phyloP scores from a whole-genome alignment of 129 eudicot genomes.

The Tanacetum coccineum region DNA sequence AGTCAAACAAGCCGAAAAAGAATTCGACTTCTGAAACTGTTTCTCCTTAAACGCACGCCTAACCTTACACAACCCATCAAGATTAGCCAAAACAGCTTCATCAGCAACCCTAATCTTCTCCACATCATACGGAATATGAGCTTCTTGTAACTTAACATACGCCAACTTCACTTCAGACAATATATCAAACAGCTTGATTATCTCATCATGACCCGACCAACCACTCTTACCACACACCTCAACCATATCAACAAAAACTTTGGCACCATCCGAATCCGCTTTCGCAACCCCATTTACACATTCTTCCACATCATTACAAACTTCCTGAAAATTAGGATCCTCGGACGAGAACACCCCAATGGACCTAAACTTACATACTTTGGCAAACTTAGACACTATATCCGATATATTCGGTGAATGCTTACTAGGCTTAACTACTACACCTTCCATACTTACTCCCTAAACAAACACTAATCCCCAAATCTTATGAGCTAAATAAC shows the following conservation, averaged over 20 bases:
- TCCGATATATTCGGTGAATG: slow-evolving; percentile 46
- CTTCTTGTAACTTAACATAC: slow-evolving; percentile 72
- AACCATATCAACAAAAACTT: slow-evolving; percentile 30
- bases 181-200: slow-evolving; percentile 45
- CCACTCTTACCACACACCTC: slow-evolving; percentile 32
- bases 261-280: slow-evolving; percentile 21
- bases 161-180: slow-evolving; percentile 57
- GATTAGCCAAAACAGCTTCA: slow-evolving; percentile 41
- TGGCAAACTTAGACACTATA: slow-evolving; percentile 49
- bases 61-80: slow-evolving; percentile 45
- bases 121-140: slow-evolving; percentile 53
- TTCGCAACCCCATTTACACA: slow-evolving; percentile 33
- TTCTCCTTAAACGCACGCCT: slow-evolving; percentile 58
- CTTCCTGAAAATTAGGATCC: slow-evolving; percentile 28
- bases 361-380: slow-evolving; percentile 55
- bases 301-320: slow-evolving; percentile 13
- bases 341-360: slow-evolving; percentile 61
- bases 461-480: slow-evolving; percentile 13
- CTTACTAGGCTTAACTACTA: slow-evolving; percentile 32
- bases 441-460: slow-evolving; percentile 35
- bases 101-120: slow-evolving; percentile 54
- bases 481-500: slow-evolving; percentile 6
- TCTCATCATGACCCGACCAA: slow-evolving; percentile 45
- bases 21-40: slow-evolving; percentile 37
- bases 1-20: slow-evolving; percentile 40